Base-by-base conservation (phyloP, 441 rosid species). In the Eutrema salsugineum region DNA sequence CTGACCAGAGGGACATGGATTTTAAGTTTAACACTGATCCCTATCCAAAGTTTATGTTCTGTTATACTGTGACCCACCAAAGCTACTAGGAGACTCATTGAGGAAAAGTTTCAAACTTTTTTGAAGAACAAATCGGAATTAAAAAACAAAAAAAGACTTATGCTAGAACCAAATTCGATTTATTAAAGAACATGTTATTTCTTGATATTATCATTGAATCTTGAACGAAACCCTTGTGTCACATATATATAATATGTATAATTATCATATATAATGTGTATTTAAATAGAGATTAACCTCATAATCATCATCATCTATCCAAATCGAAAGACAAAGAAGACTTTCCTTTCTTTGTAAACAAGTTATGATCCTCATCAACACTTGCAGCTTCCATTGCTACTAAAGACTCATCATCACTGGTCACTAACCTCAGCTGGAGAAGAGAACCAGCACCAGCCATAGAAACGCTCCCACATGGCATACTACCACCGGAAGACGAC, bases 311-410 rank as follows among this genome's bases (percentile, higher is more conserved):
- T 40, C 63, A 68, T 70, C 38, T 38, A 71, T 87, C 87, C 79
- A 84, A 78, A 72, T 85, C 83, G 65, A 85, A 76, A 71, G 89
- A 85, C 57, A 81, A 72, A 56, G 85, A 70, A 47, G 82, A 78
- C 81, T 87, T 89, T 73, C 90, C 94, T 78, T 87, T 89, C 79
- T 84, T 85, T 27, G 87, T 77, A 68, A 78, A 75, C 64, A 83
- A 79, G 48, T 72, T 64, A 50, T 81, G 72, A 72, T 80, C 71
- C 17, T 67, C 71, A 28, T 17, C 53, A 35, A 66, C 42, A 67
- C 16, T 39, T 8, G 62, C 35, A 55, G 27, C 30, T 65, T 65
- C 72, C 63, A 44, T 56, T 36, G 78, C 78, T 68, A 44, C 57
- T 27, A 82, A 27, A 53, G 78, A 75, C 65, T 68, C 73, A 54